A percentile compares a stretch with the other conserved stretches of the same genome.
These are phyloP conservation scores for Candida labiduridarum DNA, from an alignment of 1,139 yeast genomes.

Conservation along the genomic window DNA sequence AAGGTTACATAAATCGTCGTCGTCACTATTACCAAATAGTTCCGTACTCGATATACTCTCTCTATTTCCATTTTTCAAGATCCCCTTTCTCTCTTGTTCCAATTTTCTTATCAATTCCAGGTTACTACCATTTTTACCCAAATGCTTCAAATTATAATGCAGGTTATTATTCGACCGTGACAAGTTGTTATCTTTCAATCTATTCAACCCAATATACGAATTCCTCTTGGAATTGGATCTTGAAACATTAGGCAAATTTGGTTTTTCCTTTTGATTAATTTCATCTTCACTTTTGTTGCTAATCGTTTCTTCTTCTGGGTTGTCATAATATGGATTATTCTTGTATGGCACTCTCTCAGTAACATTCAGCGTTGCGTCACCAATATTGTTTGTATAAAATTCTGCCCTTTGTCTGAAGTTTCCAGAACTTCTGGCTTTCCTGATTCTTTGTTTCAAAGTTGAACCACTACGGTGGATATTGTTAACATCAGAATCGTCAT, in stretches of 20 bases:
- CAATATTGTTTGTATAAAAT: conserved; percentile 17
- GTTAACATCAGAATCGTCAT: conserved; percentile 16
- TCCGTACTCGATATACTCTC: conserved; percentile 9
- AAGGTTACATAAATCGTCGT: conserved; percentile 13
- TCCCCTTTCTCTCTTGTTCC: conserved; percentile 8
- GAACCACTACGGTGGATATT: background rate
- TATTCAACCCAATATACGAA: conserved; percentile 43
- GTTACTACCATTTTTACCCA: conserved; percentile 2
- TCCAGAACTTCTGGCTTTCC: conserved; percentile 41
- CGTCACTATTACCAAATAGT: conserved; percentile 12
- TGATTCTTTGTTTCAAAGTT: conserved; percentile 17
- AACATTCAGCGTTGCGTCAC: background rate
- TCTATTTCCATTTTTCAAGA: conserved; percentile 7
- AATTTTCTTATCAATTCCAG: conserved; percentile 10
- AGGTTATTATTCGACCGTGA: conserved; percentile 19
- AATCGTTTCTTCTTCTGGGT: background rate
- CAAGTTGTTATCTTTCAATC: conserved; percentile 36
- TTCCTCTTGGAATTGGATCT: conserved; percentile 31
- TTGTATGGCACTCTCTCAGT: conserved; percentile 27
- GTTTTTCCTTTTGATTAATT: conserved; percentile 21
- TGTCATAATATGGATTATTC: conserved; percentile 30
- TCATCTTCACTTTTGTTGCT: background rate
- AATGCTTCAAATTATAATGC: conserved; percentile 7
- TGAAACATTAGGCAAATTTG: conserved; percentile 41
- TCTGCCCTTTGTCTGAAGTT: conserved; percentile 24